Conservation (phyloP, 2,329 filamentous ascomycete genomes). For the Colletotrichum sp. region DNA sequence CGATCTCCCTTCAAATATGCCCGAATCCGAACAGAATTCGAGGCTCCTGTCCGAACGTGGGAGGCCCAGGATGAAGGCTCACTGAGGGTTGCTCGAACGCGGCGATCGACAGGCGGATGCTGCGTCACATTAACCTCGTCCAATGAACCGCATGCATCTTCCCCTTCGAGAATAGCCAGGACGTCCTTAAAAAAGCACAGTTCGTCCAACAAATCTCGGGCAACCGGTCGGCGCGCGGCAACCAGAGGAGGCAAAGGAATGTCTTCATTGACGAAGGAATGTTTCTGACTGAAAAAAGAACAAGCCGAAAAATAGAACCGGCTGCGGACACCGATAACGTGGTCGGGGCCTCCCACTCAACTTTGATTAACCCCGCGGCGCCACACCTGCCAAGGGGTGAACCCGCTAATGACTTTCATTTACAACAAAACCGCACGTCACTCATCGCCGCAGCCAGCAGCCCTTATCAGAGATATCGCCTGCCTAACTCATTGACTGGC, state of each 20-base stretch:
- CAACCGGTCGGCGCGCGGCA: background rate
- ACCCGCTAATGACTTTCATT: constrained; percentile 2
- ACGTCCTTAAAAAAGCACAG: background rate
- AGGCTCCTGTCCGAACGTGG: background rate
- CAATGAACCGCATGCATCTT: background rate
- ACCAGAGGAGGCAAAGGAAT: background rate
- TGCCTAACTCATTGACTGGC: background rate
- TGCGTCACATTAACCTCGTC: background rate
- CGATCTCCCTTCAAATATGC: constrained; percentile 9
- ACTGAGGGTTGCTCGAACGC: constrained; percentile 1
- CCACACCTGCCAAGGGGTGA: constrained; percentile 4
- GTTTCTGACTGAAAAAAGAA: background rate
- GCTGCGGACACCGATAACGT: background rate
- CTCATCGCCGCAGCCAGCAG: background rate
- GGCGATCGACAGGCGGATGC: constrained; percentile 11
- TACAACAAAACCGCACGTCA: constrained; percentile 11
- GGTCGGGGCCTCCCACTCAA: background rate
- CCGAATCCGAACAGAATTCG: background rate
- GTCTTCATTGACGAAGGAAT: constrained; percentile 4
- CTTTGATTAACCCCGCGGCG: constrained; percentile 17
- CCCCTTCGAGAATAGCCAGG: background rate
- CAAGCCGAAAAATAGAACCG: background rate
- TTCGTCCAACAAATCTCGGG: background rate
- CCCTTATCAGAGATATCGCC: background rate
- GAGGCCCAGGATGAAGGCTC: background rate